Evolutionary conservation across 192 early-diverging fungal genomes (phyloP), one percentile per base, ranked within the genome.

Genomic region (Backusella morwellensis): DNA sequence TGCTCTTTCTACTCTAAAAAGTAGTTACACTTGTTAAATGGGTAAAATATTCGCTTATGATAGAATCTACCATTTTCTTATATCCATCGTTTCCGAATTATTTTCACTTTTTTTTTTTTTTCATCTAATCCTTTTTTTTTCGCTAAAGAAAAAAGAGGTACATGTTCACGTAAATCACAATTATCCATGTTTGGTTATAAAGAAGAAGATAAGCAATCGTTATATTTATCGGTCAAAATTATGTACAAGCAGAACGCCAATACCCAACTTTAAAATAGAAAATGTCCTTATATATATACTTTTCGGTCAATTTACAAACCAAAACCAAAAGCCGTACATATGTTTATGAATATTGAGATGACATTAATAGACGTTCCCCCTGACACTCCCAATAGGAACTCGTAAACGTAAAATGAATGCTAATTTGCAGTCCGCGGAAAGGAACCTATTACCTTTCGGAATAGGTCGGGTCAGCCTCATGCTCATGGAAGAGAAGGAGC

Each of bases 381-480:
- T 63, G 56, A 63, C 12, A 12, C 8, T 63, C 29, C 56, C 56
- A 63, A 63, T 63, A 63, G 56, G 56, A 63, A 63, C 56, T 29
- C 56, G 8, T 63, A 63, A 63, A 63, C 56, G 56, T 63, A 63
- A 63, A 63, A 63, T 14, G 56, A 63, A 63, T 63, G 23, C 26
- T 26, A 63, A 29, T 63, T 63, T 63, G 56, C 56, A 29, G 56
- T 63, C 56, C 56, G 56, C 56, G 56, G 56, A 63, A 63, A 63
- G 56, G 56, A 63, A 63, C 56, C 56, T 63, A 26, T 63, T 63
- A 29, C 56, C 56, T 29, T 63, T 63, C 56, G 56, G 56, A 63
- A 63, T 63, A 63, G 56, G 56, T 29, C 56, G 56, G 56, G 56
- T 63, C 56, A 63, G 56, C 56, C 56, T 29, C 56, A 63, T 63